These are phyloP conservation scores for Dalbergia oliveri DNA, from an alignment of 306 rosid species.

Conservation along the genomic window DNA sequence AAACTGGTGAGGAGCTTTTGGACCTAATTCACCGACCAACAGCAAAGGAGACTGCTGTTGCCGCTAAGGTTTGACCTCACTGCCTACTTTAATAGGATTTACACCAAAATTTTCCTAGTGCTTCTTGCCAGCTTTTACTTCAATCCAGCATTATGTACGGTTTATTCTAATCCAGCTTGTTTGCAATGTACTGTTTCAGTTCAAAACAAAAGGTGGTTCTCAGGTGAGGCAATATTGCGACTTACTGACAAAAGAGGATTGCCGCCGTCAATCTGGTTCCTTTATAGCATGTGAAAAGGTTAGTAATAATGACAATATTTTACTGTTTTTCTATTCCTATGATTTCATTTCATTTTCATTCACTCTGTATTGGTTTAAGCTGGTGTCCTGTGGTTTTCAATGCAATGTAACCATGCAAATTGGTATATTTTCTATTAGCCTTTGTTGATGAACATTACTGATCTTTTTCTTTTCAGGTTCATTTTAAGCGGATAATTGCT, in stretches of 20 bases:
- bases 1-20: conserved; percentile 94
- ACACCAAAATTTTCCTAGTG: conserved; percentile 13
- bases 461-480: conserved; percentile 72
- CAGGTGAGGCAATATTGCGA: conserved; percentile 89
- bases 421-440: conserved; percentile 16
- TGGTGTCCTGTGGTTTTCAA: conserved; percentile 5
- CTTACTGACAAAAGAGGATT: conserved; percentile 93
- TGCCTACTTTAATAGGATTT: conserved; percentile 23
- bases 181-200: conserved; percentile 60
- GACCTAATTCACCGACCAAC: conserved; percentile 97
- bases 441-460: conserved; percentile 24
- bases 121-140: conserved; percentile 18
- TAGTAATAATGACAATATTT: conserved; percentile 36
- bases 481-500: conserved; percentile 95
- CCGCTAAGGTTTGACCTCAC: conserved; percentile 77
- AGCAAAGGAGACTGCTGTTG: conserved; percentile 92
- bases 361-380: conserved; percentile 27
- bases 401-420: not conserved
- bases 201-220: conserved; percentile 92
- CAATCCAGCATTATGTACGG: not conserved
- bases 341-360: conserved; percentile 21
- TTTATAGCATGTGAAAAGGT: conserved; percentile 96
- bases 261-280: conserved; percentile 85
- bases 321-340: conserved; percentile 19
- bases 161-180: conserved; percentile 39